Percentiles rank a stretch among this genome's conserved stretches.
Evolutionary conservation across 2,329 filamentous ascomycete genomes (phyloP).

Genomic region (Cordyceps javanica): DNA sequence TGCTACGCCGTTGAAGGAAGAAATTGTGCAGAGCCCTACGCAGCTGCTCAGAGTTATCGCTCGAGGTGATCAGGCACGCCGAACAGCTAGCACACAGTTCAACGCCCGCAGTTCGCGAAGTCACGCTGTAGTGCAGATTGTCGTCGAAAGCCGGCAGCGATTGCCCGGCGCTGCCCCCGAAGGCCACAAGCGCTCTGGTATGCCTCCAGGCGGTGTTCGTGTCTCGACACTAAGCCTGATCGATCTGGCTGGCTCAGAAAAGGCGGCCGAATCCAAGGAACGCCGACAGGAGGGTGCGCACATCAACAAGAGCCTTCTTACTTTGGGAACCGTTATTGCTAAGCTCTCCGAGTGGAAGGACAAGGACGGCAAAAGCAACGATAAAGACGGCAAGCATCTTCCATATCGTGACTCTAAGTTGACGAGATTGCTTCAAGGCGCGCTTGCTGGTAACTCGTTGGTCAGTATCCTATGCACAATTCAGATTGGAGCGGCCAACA

Average conservation of each 20-base stretch:
- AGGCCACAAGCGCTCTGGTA: conserved; percentile 61
- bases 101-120: conserved; percentile 94
- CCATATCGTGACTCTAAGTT: conserved; percentile 98
- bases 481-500: conserved; percentile 74
- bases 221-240: conserved; percentile 95
- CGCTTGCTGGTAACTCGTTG: conserved; percentile 85
- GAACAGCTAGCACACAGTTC: conserved; percentile 93
- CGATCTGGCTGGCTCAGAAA: conserved; percentile 92
- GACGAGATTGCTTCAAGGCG: conserved; percentile 84
- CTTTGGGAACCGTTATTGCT: conserved; percentile 89
- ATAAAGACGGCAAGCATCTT: conserved; percentile 86
- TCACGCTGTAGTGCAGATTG: conserved; percentile 97
- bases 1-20: conserved; percentile 91
- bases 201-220: conserved; percentile 80
- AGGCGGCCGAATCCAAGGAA: conserved; percentile 92
- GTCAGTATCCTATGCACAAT: conserved; percentile 98
- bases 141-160: conserved; percentile 92
- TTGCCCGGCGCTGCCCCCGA: conserved; percentile 48
- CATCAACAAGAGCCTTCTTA: conserved; percentile 97
- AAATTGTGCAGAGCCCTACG: conserved; percentile 96
- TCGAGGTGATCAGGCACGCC: conserved; percentile 80
- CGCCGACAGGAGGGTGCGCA: conserved; percentile 90
- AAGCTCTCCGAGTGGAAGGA: conserved; percentile 87
- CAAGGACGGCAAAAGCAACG: conserved; percentile 63
- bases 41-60: conserved; percentile 93